Conservation (phyloP, 2,329 filamentous ascomycete genomes). For the Verticillium isaacii region DNA sequence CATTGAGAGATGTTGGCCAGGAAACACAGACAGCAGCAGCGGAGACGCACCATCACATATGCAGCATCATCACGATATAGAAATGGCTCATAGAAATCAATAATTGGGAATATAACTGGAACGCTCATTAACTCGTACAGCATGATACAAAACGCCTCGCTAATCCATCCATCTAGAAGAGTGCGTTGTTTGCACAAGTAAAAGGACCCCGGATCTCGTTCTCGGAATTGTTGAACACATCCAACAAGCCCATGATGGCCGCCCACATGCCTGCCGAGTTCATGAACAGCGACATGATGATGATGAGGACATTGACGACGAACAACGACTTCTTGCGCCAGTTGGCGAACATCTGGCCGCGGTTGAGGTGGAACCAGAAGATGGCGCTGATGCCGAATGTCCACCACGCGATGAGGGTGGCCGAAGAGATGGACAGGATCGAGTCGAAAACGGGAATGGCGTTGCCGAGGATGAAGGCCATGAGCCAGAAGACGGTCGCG, state of each 20-base stretch:
- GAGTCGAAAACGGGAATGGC: slow-evolving; percentile 32
- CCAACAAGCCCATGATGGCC: slow-evolving; percentile 23
- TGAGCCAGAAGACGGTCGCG: slow-evolving; percentile 27
- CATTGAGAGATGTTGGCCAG: background rate
- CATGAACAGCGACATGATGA: slow-evolving; percentile 26
- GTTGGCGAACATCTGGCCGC: slow-evolving; percentile 21
- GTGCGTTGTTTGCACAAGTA: slow-evolving; percentile 26
- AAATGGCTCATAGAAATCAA: no score
- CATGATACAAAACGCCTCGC: background rate
- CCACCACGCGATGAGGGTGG: slow-evolving; percentile 30
- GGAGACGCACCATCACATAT: no score
- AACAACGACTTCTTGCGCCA: slow-evolving; percentile 22
- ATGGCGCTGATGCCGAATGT: slow-evolving; percentile 29
- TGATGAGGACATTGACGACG: slow-evolving; percentile 23
- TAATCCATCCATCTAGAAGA: slow-evolving; percentile 17
- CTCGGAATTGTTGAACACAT: slow-evolving; percentile 21
- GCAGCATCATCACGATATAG: no score
- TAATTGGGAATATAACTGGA: no score
- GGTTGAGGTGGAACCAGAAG: slow-evolving; percentile 31
- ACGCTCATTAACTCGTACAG: background rate
- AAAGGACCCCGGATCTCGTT: slow-evolving; percentile 24
- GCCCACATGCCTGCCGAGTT: slow-evolving; percentile 29
- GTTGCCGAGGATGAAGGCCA: slow-evolving; percentile 28
- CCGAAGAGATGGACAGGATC: slow-evolving; percentile 29
- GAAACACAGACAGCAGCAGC: no score